Evolutionary conservation across 257 asterid genomes (phyloP).

Genomic region (Petunia secreta): DNA sequence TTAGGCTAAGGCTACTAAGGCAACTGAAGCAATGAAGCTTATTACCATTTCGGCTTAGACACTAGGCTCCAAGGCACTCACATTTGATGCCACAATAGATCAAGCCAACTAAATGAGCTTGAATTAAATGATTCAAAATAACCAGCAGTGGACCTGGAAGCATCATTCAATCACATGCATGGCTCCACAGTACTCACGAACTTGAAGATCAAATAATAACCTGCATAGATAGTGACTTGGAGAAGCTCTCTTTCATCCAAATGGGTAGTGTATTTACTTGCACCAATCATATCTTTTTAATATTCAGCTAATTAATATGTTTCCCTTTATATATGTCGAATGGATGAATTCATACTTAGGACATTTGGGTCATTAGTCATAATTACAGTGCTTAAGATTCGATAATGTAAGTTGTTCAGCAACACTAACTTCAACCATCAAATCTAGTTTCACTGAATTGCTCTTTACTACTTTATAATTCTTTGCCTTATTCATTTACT

Average conservation of each 20-base stretch:
- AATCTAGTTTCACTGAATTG: slow-evolving; percentile 3
- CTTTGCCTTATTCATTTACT: slow-evolving; percentile 1
- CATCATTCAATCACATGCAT: neutral
- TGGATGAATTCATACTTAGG: neutral
- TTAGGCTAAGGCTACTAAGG: neutral
- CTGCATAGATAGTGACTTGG: neutral
- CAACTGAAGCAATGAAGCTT: neutral
- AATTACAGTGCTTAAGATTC: neutral
- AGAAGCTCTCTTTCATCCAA: neutral
- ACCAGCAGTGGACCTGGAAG: slow-evolving; percentile 7
- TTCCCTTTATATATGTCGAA: neutral
- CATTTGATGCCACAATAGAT: slow-evolving; percentile 17
- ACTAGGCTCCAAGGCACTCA: slow-evolving; percentile 11
- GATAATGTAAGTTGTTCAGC: neutral
- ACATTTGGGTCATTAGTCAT: neutral
- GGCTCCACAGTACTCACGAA: neutral
- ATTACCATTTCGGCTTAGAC: neutral
- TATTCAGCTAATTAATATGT: neutral
- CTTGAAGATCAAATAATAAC: neutral
- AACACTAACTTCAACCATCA: slow-evolving; percentile 1
- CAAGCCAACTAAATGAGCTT: slow-evolving; percentile 4
- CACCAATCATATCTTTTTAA: neutral
- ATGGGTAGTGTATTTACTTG: neutral
- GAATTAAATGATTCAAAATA: neutral
- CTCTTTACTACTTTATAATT: neutral